phyloP scores from a whole-genome alignment of 2,329 filamentous ascomycete genomes.

The Trichoderma aggressivum region DNA sequence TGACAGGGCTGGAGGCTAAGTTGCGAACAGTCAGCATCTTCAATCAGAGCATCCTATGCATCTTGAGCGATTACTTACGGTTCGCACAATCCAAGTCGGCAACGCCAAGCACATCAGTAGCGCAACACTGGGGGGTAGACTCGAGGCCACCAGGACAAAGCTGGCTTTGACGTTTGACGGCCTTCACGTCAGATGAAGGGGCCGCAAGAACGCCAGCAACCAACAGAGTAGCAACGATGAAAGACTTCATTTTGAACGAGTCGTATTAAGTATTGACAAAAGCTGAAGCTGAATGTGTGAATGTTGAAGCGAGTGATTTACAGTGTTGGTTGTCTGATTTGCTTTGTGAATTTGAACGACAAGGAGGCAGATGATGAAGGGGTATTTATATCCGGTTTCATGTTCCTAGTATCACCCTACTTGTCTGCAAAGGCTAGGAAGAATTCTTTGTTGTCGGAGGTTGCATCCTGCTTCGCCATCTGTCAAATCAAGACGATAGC shows the following conservation, averaged over 20 bases:
- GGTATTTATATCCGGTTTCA: conserved; percentile 16
- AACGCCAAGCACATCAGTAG: conserved; percentile 46
- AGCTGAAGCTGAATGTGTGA: neutral
- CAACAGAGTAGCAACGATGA: conserved; percentile 19
- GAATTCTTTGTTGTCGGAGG: neutral
- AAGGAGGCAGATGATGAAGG: neutral
- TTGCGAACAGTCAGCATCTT: neutral
- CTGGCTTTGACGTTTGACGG: neutral
- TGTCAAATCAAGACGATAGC: neutral
- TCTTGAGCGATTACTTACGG: conserved; percentile 7
- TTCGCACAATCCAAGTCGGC: conserved; percentile 43
- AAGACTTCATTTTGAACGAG: conserved; percentile 21
- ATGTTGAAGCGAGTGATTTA: neutral
- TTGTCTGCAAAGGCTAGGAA: neutral
- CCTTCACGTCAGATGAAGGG: neutral
- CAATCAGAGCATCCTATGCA: neutral
- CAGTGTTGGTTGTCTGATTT: neutral
- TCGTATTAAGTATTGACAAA: neutral
- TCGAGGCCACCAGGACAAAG: conserved; percentile 25
- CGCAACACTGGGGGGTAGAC: conserved; percentile 43
- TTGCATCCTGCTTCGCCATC: neutral
- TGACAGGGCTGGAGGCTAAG: neutral
- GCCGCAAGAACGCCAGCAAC: conserved; percentile 21
- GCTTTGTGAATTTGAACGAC: neutral
- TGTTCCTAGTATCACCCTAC: neutral